These are phyloP conservation scores for Talaromyces sp. DNA, from an alignment of 2,329 filamentous ascomycete genomes.

Conservation along the genomic window DNA sequence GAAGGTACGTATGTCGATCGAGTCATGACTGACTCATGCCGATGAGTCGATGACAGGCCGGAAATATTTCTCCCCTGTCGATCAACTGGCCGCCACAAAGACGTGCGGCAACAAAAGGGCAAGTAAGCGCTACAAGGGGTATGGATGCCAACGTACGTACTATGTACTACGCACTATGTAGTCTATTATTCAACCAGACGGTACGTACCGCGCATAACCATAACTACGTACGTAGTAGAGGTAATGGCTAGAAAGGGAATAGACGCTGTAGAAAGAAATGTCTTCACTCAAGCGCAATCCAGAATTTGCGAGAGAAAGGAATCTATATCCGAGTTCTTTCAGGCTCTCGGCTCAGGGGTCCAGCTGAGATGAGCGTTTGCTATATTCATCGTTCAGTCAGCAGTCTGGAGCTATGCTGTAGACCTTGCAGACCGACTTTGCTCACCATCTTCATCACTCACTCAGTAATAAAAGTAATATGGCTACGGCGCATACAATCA, in stretches of 20 bases:
- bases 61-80: background rate
- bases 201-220: background rate
- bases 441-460: background rate
- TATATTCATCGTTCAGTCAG: background rate
- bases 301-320: background rate
- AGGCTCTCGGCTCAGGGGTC: background rate
- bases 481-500: background rate
- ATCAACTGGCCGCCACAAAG: background rate
- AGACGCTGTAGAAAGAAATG: background rate
- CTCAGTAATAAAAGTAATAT: too few species aligned
- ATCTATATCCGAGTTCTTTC: background rate
- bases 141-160: background rate
- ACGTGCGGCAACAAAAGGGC: background rate
- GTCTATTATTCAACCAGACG: background rate
- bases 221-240: background rate
- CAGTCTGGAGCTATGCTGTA: background rate
- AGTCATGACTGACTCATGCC: background rate
- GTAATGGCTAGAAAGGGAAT: background rate
- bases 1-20: background rate
- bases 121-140: background rate
- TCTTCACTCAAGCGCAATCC: background rate
- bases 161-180: background rate
- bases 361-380: background rate
- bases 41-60: background rate
- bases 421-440: background rate